These are phyloP conservation scores for Geranium brycei DNA, from an alignment of 345 rosid species.

Conservation along the genomic window DNA sequence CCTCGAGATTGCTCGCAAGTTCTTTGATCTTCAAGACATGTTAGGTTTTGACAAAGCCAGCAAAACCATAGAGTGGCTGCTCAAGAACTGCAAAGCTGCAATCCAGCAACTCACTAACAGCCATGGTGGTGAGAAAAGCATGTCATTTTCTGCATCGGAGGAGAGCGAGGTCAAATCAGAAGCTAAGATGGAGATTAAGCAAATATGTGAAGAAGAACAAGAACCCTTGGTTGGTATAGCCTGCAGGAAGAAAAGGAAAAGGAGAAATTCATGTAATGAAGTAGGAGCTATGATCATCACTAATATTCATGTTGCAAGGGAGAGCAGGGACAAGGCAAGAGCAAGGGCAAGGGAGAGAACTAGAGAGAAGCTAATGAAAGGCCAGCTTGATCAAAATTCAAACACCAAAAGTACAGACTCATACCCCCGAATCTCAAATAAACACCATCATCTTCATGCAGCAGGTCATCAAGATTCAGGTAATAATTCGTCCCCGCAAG, in stretches of 20 bases:
- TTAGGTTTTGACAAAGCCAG: constrained; percentile 72
- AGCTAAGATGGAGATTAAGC: constrained; percentile 5
- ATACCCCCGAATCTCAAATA: not conserved
- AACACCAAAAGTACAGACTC: too few species aligned
- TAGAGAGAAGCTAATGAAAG: constrained; percentile 31
- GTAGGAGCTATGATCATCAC: not conserved
- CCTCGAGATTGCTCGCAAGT: constrained; percentile 50
- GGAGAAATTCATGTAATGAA: constrained; percentile 10
- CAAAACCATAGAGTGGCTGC: constrained; percentile 69
- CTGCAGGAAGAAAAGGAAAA: constrained; percentile 5
- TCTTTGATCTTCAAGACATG: constrained; percentile 71
- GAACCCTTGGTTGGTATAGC: not conserved
- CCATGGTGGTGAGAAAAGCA: constrained; percentile 4
- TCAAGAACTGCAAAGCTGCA: constrained; percentile 55
- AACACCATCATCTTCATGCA: constrained; percentile 14
- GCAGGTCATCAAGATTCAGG: constrained; percentile 8
- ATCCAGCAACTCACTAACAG: constrained; percentile 36
- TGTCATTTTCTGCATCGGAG: constrained; percentile 11
- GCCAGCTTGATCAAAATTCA: constrained; percentile 1
- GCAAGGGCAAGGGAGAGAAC: constrained; percentile 68
- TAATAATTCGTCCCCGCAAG: not conserved
- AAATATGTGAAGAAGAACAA: too few species aligned
- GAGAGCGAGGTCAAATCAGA: constrained; percentile 23
- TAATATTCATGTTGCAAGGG: constrained; percentile 18
- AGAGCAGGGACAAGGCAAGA: constrained; percentile 48